Base-by-base conservation (phyloP, 23 red algal genomes). In the Porphyridium purpureum region DNA sequence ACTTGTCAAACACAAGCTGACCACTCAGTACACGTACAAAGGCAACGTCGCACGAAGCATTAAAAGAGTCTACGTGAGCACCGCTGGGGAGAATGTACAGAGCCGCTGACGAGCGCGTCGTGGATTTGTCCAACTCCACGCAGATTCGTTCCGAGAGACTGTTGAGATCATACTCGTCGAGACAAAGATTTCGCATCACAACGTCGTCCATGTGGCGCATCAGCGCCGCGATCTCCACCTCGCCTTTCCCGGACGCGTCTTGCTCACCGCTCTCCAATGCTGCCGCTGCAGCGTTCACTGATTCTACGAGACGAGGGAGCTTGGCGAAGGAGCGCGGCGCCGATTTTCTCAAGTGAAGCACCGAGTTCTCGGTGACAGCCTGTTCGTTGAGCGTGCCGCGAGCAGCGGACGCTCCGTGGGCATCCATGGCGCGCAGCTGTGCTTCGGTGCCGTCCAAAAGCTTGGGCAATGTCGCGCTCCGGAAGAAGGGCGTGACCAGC, bases 401-500 rank as follows among this genome's bases (percentile, higher is more conserved):
- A 11, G 38, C 11, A 44, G 17, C 38, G 11, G 11, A 17, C 38
- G 11, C 11, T 44, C 11, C 38, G 17, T 44, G n/a, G n/a, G 60
- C 47, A 33, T 83, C 58, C 22, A 84, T 42, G 9, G 40, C 54
- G 2, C 62, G 52, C 22, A 73, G 29, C 40, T 64, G 60, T 14
- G 60, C 7, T 26, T 71, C 79, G 27, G 61, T 68, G 41, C 50
- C 29, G 51, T 24, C 30, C 2, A 84, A 44, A 5, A 84, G 79
- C 3, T 52, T 42, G 4, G 38, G 79, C 41, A 84, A 57, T 21
- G 79, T 74, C 22, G 64, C 46, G 4, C 55, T 64, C 9, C 62
- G 68, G 27, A 84, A 73, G 58, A 84, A 74, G 7, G 79, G 79
- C 17, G 79, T 84, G 79, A 57, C 53, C 1, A 73, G 56, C 7